Base-by-base conservation (phyloP, 148 eudicot species). In the Cornus kousa region DNA sequence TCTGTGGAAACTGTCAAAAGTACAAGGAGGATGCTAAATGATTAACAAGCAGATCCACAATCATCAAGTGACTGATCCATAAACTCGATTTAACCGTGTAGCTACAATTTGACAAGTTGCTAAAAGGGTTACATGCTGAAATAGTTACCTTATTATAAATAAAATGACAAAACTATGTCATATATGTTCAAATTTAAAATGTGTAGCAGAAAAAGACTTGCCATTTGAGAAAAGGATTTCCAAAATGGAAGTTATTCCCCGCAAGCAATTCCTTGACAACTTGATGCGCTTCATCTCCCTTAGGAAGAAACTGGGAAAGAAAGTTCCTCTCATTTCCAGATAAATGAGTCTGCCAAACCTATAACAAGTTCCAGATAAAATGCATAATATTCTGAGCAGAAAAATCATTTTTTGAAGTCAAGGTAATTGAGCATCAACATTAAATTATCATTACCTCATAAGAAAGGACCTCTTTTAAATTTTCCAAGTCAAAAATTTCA, bases 341-440 rank as follows among this genome's bases (percentile, higher is more conserved):
- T 22, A 91, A 69, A 83, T 84, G 84, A 64, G 92, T 87, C 81
- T 87, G 85, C 99, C 99, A 96, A 69, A 87, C 97, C 98, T 95
- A 82, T 57, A 78, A 80, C 48, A 77, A 73, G 50, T 43, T 77
- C 74, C 78, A 76, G 22, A 28, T 3, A 12, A 67, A 68, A 11
- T 67, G 31, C 11, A 73, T 20, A 60, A 80, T 55, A 66, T 48
- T 33, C 23, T 22, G 23, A 53, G 20, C 40, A 37, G 59, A 14
- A 16, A 64, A 37, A 67, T 5, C 20, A 75, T 39, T 66, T 40
- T 28, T 20, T 12, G 46, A 71, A 71, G 35, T 50, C 17, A 71
- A 76, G 31, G 66, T 69, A 62, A 72, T 78, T 31, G 59, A 35
- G 31, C 73, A n/a, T 59, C 59, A 74, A 28, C 68, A 50, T 22